Conservation (phyloP, 352 stramenopile genomes). For the Phytophthora boehmeriae region DNA sequence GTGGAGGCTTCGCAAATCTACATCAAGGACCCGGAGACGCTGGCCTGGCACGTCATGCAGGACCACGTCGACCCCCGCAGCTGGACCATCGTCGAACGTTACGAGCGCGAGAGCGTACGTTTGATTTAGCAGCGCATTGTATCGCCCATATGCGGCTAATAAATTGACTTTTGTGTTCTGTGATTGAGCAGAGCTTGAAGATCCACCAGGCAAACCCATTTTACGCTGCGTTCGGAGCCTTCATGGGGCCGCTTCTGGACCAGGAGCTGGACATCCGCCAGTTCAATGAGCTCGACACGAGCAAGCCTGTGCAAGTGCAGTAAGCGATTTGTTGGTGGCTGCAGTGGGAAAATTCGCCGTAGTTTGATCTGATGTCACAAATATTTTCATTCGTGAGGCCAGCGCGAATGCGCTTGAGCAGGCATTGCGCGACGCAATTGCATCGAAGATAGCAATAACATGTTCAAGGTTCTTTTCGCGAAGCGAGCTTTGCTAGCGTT, state of each 20-base stretch:
- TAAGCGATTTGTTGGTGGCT: not conserved
- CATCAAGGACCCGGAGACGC: constrained; percentile 22
- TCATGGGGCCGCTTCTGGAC: constrained; percentile 21
- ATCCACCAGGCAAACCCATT: constrained; percentile 32
- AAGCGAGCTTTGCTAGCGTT: no score
- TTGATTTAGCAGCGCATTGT: not conserved
- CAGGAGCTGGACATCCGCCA: constrained; percentile 27
- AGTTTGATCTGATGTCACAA: no score
- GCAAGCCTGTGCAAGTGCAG: constrained; percentile 3
- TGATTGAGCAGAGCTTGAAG: constrained; percentile 29
- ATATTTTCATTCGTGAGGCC: no score
- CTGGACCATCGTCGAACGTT: constrained; percentile 35
- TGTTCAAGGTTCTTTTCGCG: no score
- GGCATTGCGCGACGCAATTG: not conserved
- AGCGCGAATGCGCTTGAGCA: not conserved
- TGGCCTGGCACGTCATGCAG: constrained; percentile 35
- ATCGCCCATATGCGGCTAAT: not conserved
- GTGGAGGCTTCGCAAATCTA: constrained; percentile 32
- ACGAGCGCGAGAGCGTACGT: constrained; percentile 28
- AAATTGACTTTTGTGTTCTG: not conserved
- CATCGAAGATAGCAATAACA: no score
- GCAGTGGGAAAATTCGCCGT: no score
- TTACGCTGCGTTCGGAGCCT: constrained; percentile 27
- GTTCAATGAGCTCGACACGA: constrained; percentile 31
- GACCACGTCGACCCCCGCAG: constrained; percentile 28